phyloP scores from a whole-genome alignment of 2,329 filamentous ascomycete genomes.

The Trichothecium sympodiale region DNA sequence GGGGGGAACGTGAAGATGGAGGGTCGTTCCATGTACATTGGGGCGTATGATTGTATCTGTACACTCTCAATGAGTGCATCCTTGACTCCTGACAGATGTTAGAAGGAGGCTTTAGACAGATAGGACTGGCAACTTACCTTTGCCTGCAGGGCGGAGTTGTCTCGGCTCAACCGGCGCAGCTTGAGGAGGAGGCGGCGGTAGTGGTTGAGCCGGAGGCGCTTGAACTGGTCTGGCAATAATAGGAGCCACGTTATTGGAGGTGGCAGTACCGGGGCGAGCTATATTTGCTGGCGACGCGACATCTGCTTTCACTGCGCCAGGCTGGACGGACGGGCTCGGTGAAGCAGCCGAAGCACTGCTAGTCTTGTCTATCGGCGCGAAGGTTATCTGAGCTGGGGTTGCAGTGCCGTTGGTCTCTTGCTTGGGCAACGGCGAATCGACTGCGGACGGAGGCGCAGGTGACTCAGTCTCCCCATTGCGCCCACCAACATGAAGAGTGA shows the following conservation, averaged over 20 bases:
- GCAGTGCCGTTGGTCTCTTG: slow-evolving; percentile 6
- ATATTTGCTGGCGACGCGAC: slow-evolving; percentile 15
- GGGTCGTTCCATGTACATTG: slow-evolving; percentile 48
- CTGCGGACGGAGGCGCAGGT: slow-evolving; percentile 28
- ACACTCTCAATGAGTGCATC: slow-evolving; percentile 60
- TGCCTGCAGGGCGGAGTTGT: slow-evolving; percentile 26
- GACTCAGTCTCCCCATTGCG: slow-evolving; percentile 43
- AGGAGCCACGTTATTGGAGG: slow-evolving; percentile 13
- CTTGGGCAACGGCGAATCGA: slow-evolving; percentile 8
- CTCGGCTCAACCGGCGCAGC: slow-evolving; percentile 23
- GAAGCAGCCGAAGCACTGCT: slow-evolving; percentile 29
- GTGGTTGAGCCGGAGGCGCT: slow-evolving; percentile 9
- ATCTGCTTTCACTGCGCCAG: slow-evolving; percentile 21
- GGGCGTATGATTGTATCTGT: slow-evolving; percentile 56
- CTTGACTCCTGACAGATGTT: too few relatives aligned
- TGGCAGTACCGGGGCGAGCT: slow-evolving; percentile 13
- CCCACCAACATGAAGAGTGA: slow-evolving; percentile 60
- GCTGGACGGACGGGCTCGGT: slow-evolving; percentile 30
- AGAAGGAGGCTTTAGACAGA: too few relatives aligned
- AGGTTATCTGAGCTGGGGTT: slow-evolving; percentile 1
- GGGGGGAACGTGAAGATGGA: slow-evolving; percentile 56
- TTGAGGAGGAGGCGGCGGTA: slow-evolving; percentile 16
- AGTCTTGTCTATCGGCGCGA: slow-evolving; percentile 24
- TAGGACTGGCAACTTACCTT: slow-evolving; percentile 21
- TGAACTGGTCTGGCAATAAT: background rate